Percentiles rank a stretch among this genome's conserved stretches.
phyloP scores from a whole-genome alignment of 305 asterid genomes.

The Ajuga reptans region DNA sequence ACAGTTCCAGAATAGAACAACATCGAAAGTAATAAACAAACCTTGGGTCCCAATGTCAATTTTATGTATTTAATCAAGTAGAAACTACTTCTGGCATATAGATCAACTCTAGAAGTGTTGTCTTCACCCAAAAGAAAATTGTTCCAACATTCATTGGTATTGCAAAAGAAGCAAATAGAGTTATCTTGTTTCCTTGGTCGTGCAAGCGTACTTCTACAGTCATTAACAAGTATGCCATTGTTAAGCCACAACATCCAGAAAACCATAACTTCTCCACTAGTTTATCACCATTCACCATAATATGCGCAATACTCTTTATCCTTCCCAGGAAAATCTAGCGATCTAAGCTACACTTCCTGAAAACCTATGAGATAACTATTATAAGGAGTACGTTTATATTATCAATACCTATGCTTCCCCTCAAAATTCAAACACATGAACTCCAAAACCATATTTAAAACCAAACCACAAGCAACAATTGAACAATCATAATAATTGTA shows the following conservation, averaged over 20 bases:
- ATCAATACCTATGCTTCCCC: not conserved
- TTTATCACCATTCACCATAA: not conserved
- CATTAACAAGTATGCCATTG: not conserved
- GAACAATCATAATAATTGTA: not conserved
- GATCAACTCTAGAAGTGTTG: not conserved
- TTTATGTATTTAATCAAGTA: not conserved
- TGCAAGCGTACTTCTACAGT: not conserved
- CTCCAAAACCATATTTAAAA: conserved; percentile 2
- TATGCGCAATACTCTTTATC: not conserved
- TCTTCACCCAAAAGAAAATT: not conserved
- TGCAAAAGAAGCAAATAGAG: not conserved
- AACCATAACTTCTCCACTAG: not conserved
- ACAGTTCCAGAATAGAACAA: not conserved
- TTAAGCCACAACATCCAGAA: not conserved
- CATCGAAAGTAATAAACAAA: not conserved
- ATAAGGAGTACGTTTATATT: not conserved
- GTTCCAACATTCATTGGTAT: not conserved
- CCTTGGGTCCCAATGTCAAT: not conserved
- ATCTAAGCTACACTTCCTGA: not conserved
- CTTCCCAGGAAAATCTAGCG: not conserved
- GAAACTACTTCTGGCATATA: not conserved
- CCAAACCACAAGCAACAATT: conserved; percentile 9
- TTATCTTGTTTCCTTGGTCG: not conserved
- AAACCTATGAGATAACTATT: not conserved
- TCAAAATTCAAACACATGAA: conserved; percentile 10